Percentiles rank a stretch among this genome's conserved stretches.
Evolutionary conservation across 1,284 basidiomycete species (phyloP).

Genomic region (Apiotrichum mycotoxinovorans): DNA sequence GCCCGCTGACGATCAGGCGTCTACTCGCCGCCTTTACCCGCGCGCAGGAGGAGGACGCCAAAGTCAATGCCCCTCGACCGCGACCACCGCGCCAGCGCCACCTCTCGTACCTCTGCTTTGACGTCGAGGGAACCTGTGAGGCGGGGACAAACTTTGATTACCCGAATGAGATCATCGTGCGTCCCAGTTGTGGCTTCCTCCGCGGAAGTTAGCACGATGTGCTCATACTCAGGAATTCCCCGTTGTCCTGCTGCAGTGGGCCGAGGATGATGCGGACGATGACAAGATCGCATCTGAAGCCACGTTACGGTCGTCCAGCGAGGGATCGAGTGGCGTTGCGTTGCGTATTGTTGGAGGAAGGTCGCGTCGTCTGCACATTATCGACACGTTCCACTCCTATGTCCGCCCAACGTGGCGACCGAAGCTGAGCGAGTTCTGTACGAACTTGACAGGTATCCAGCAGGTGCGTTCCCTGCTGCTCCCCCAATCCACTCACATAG

Average conservation of each 20-base stretch:
- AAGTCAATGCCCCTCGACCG: not conserved
- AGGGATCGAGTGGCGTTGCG: not conserved
- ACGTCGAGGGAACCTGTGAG: constrained; percentile 84
- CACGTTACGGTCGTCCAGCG: not conserved
- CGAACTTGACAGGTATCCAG: constrained; percentile 79
- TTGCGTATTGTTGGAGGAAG: not conserved
- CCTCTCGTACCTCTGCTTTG: constrained; percentile 52
- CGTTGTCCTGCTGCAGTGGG: constrained; percentile 82
- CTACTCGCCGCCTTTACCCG: constrained; percentile 16
- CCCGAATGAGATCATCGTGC: constrained; percentile 89
- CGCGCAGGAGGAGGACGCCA: constrained; percentile 10
- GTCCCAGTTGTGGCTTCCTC: constrained; percentile 33
- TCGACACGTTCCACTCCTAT: constrained; percentile 76
- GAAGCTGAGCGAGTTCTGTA: constrained; percentile 76
- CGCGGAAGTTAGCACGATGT: not conserved
- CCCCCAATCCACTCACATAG: not conserved
- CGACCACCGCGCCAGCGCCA: constrained; percentile 29
- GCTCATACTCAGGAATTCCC: constrained; percentile 33
- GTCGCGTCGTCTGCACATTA: constrained; percentile 19
- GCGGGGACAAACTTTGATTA: constrained; percentile 63
- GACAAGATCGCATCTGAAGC: not conserved
- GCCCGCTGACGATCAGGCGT: constrained; percentile 19
- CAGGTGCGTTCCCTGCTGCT: constrained; percentile 60
- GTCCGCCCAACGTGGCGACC: constrained; percentile 86
- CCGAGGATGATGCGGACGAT: constrained; percentile 53